These are phyloP conservation scores for Hypoxylon lenormandii DNA, from an alignment of 495 filamentous ascomycete species.

Conservation along the genomic window DNA sequence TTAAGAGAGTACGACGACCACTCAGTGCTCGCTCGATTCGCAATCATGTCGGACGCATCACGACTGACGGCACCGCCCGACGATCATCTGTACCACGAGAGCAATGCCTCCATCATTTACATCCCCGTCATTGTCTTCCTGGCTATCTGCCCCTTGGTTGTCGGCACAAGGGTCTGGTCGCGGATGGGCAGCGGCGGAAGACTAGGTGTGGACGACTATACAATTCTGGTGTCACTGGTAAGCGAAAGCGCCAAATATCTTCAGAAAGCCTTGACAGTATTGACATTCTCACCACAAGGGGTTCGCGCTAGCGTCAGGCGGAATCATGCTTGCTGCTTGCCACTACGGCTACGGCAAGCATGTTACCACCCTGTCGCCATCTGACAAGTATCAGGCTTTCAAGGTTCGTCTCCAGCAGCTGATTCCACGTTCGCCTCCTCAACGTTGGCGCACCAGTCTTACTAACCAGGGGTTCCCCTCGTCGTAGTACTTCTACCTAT, in stretches of 20 bases:
- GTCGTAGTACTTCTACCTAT: conserved; percentile 49
- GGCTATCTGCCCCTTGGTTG: conserved; percentile 43
- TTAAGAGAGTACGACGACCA: background rate
- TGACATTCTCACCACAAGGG: conserved; percentile 16
- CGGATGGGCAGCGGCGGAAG: conserved; percentile 40
- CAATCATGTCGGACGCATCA: conserved; percentile 15
- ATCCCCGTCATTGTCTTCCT: conserved; percentile 43
- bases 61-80: background rate
- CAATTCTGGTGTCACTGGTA: conserved; percentile 48
- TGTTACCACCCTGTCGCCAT: conserved; percentile 17
- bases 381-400: conserved; percentile 43
- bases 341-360: conserved; percentile 50
- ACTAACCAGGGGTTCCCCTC: conserved; percentile 4
- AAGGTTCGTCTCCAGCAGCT: conserved; percentile 31
- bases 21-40: background rate
- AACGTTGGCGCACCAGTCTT: background rate
- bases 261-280: background rate
- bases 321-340: conserved; percentile 49
- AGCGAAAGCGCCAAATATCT: conserved; percentile 19
- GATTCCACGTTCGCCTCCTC: too few relatives aligned
- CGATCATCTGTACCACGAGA: conserved; percentile 19
- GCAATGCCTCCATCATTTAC: conserved; percentile 41
- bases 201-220: conserved; percentile 49
- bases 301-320: conserved; percentile 43
- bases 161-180: conserved; percentile 46